Base-by-base conservation (phyloP, 495 filamentous ascomycete genomes). In the Rusavskia elegans region DNA sequence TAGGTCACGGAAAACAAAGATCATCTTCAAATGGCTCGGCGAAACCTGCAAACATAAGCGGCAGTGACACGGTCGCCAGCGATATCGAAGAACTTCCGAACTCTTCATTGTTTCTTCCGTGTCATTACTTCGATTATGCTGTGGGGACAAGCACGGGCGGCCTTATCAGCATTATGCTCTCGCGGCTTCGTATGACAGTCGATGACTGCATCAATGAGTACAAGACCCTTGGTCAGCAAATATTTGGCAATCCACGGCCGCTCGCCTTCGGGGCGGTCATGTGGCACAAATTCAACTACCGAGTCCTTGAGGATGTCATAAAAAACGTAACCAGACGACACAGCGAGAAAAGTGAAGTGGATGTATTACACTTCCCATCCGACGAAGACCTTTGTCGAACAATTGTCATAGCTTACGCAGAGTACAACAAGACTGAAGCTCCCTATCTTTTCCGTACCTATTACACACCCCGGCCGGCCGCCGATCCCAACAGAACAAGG, bases 121-220 rank as follows among this genome's bases (percentile, higher is more conserved):
- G 54, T 42, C 50, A 61, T 36, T 38, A 53, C 50, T 62, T 62
- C 39, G 52, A 55, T 38, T 49, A 55, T 23, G 53, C 54, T 16
- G 58, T 49, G 2, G 60, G 58, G 2, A 59, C 59, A 16, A 59
- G 53, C 49, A 58, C 55, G 21, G 54, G 58, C 29, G 46, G 52
- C 13, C 62, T 78, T 3, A 76, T 78, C 51, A 69, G 74, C 5
- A 74, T 73, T 11, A 69, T 77, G 64, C 65, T 77, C 7, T 71
- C 69, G 3, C 58, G 73, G 20, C 58, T 77, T 13, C 64, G 68
- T 16, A 75, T 78, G 72, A 67, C 64, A 1, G 67, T 76, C 10
- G 63, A 71, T 7, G 68, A 76, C 52, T 74, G 67, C 45, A 63
- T 76, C 32, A 56, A 63, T n/a, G 65, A 72, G 23, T 76, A 77